phyloP scores from a whole-genome alignment of 2,329 filamentous ascomycete species.

The Calonectria montana region DNA sequence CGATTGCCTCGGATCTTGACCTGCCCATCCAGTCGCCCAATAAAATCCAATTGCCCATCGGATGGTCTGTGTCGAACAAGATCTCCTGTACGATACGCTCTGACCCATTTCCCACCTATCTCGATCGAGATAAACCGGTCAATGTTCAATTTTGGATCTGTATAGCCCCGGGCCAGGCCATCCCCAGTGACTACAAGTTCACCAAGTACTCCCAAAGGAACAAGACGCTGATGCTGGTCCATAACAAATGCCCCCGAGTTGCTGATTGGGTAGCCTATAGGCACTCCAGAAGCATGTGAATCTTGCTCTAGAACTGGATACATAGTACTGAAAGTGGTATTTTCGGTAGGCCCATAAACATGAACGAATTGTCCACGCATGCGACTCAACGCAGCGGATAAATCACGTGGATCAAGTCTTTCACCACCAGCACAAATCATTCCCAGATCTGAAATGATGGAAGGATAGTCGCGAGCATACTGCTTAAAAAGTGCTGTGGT shows the following conservation, averaged over 20 bases:
- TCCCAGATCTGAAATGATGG: background rate
- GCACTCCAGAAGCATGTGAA: background rate
- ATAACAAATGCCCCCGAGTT: background rate
- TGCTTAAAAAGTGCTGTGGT: background rate
- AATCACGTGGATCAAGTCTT: background rate
- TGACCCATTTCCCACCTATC: background rate
- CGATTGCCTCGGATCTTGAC: slow-evolving; percentile 68
- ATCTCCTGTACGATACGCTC: background rate
- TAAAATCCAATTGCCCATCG: slow-evolving; percentile 42
- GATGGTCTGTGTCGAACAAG: slow-evolving; percentile 32
- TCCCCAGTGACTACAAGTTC: background rate
- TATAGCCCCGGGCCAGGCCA: background rate
- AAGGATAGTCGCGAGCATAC: background rate
- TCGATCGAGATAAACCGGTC: background rate
- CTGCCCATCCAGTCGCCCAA: slow-evolving; percentile 67
- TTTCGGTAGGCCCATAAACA: background rate
- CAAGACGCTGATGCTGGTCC: background rate
- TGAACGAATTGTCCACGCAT: background rate
- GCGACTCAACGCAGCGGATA: background rate
- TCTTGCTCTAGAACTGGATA: background rate
- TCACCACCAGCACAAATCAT: background rate
- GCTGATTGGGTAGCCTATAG: background rate
- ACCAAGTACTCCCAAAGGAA: background rate
- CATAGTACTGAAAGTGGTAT: background rate
- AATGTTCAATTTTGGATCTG: background rate